A percentile compares a stretch with the other conserved stretches of the same genome.
Evolutionary conservation across 1,284 basidiomycete genomes (phyloP).

Genomic region (Pseudozyma sp.): DNA sequence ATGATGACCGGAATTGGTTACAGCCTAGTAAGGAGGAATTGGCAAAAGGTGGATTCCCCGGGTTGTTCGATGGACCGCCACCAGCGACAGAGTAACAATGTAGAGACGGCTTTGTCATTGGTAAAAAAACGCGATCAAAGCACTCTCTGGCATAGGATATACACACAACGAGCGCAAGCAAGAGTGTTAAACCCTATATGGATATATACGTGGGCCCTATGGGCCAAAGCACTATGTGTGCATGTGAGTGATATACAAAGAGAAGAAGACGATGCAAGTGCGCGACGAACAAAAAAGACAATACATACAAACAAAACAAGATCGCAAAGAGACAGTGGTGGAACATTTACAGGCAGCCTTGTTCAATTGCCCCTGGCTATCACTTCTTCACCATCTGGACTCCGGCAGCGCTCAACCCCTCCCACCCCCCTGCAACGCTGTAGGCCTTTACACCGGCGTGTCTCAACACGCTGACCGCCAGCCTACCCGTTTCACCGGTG

Average conservation of each 20-base stretch:
- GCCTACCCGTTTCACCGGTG: conserved; percentile 22
- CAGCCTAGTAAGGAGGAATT: conserved; percentile 38
- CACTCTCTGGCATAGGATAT: no score
- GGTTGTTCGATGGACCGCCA: conserved; percentile 26
- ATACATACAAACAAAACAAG: not conserved
- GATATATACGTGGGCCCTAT: no score
- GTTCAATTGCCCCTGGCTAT: no score
- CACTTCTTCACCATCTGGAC: conserved; percentile 9
- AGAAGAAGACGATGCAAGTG: not conserved
- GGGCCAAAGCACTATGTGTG: no score
- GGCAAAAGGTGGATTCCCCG: conserved; percentile 28
- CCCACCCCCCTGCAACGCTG: conserved; percentile 15
- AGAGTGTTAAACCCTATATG: no score
- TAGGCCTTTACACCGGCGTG: conserved; percentile 41
- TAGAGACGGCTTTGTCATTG: not conserved
- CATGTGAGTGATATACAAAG: not conserved
- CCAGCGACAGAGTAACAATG: not conserved
- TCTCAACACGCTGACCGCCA: conserved; percentile 29
- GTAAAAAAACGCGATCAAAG: not conserved
- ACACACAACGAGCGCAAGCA: no score
- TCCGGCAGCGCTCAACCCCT: not conserved
- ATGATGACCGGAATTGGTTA: conserved; percentile 61
- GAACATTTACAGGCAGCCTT: no score
- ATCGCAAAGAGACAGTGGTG: not conserved
- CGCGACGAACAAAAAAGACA: not conserved